Percentiles rank a stretch among this genome's conserved stretches.
Conservation (phyloP, 2,329 filamentous ascomycete genomes). For the Colletotrichum truncatum region DNA sequence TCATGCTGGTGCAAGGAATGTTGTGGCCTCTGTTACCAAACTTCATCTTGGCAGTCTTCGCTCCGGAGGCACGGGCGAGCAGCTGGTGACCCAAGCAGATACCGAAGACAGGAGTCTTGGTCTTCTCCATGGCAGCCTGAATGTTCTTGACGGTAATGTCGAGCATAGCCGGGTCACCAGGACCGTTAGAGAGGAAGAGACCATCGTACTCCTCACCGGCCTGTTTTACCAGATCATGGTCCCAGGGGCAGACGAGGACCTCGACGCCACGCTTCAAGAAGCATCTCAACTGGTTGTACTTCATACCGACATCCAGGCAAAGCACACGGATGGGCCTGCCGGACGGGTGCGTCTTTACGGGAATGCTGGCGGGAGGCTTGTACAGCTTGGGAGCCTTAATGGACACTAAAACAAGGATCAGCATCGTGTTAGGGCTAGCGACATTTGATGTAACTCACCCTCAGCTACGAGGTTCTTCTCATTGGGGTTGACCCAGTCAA, state of each 20-base stretch:
- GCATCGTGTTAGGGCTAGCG: slow-evolving; percentile 39
- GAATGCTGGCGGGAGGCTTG: slow-evolving; percentile 74
- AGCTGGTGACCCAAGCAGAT: slow-evolving; percentile 97
- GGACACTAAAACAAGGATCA: slow-evolving; percentile 74
- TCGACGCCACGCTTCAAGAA: slow-evolving; percentile 91
- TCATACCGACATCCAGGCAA: slow-evolving; percentile 96
- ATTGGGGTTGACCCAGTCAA: slow-evolving; percentile 94
- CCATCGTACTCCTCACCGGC: slow-evolving; percentile 90
- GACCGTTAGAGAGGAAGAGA: slow-evolving; percentile 97
- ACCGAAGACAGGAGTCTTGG: slow-evolving; percentile 88
- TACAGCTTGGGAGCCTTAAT: slow-evolving; percentile 88
- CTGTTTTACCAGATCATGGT: slow-evolving; percentile 86
- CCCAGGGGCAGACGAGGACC: slow-evolving; percentile 94
- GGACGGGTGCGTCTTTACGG: slow-evolving; percentile 81
- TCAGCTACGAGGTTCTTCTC: slow-evolving; percentile 91
- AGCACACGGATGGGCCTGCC: slow-evolving; percentile 88
- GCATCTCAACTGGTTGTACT: slow-evolving; percentile 97
- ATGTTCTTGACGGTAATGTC: slow-evolving; percentile 83
- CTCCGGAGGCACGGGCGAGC: slow-evolving; percentile 87
- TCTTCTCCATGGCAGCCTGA: slow-evolving; percentile 77
- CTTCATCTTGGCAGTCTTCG: slow-evolving; percentile 94
- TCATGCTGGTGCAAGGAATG: slow-evolving; percentile 95
- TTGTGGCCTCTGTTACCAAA: slow-evolving; percentile 99
- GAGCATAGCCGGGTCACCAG: slow-evolving; percentile 91
- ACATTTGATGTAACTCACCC: slow-evolving; percentile 69